phyloP scores from a whole-genome alignment of 352 stramenopile genomes.

The Phytophthora litchii region DNA sequence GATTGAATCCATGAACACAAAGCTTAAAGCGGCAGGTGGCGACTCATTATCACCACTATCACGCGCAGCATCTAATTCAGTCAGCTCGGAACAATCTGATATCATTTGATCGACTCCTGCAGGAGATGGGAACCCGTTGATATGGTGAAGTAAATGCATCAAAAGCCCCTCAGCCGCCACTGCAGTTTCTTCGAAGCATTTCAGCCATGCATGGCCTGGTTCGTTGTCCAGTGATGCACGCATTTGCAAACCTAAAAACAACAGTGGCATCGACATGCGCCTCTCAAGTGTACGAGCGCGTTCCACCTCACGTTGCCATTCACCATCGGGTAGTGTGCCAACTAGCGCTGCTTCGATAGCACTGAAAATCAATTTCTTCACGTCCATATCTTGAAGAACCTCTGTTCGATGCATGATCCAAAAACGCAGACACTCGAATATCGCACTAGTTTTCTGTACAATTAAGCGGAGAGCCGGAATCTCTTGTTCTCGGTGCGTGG shows the following conservation, averaged over 20 bases:
- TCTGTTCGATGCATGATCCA: conserved; percentile 85
- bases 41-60: conserved; percentile 38
- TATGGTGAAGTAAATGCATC: conserved; percentile 87
- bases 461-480: conserved; percentile 77
- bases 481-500: conserved; percentile 50
- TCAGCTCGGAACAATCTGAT: conserved; percentile 78
- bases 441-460: conserved; percentile 82
- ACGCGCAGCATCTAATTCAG: conserved; percentile 43
- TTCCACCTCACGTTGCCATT: conserved; percentile 85
- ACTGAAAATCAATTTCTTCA: conserved; percentile 87
- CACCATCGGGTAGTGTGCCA: conserved; percentile 74
- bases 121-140: conserved; percentile 85
- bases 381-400: conserved; percentile 75
- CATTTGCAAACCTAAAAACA: conserved; percentile 89
- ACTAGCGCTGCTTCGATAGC: conserved; percentile 87
- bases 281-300: conserved; percentile 62
- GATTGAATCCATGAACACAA: conserved; percentile 90
- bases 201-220: conserved; percentile 68
- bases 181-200: conserved; percentile 87
- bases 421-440: conserved; percentile 87
- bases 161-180: conserved; percentile 80
- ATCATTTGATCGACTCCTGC: conserved; percentile 86
- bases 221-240: conserved; percentile 79
- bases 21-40: conserved; percentile 60
- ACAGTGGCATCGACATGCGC: conserved; percentile 80